A percentile compares a stretch with the other conserved stretches of the same genome.
Conservation (phyloP, 768 basidiomycete species). For the Glaciozyma martinii region DNA sequence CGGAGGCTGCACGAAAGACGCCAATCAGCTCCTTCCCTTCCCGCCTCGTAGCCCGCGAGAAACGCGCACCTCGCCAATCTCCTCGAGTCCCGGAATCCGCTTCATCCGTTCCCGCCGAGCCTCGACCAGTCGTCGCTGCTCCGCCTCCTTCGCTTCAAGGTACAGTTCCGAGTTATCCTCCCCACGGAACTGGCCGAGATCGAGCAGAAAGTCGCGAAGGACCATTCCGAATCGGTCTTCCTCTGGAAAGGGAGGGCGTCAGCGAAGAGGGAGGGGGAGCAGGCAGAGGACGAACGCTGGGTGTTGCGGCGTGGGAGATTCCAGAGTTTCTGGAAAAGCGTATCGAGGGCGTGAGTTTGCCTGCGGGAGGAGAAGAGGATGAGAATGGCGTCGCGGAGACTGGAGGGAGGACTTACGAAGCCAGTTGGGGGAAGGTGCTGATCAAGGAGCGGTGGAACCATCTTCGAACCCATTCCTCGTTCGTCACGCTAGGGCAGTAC, state of each 20-base stretch:
- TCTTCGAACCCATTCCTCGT: neutral
- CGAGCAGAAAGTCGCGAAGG: neutral
- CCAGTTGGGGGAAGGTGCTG: neutral
- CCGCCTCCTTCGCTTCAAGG: neutral
- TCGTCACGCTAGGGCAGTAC: neutral
- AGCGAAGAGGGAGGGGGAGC: neutral
- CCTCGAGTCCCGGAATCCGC: too few species aligned
- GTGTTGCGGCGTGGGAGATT: neutral
- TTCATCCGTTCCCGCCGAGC: neutral
- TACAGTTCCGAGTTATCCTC: neutral
- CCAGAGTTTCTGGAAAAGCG: neutral
- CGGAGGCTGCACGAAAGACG: too few species aligned
- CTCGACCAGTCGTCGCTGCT: neutral
- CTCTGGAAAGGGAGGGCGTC: neutral
- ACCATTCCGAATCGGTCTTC: neutral
- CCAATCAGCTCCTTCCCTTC: too few species aligned
- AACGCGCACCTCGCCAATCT: too few species aligned
- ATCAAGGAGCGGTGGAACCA: neutral
- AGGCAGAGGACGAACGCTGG: neutral
- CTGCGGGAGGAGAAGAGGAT: neutral
- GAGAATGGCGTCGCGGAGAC: too few species aligned
- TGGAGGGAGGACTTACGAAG: too few species aligned
- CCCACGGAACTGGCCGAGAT: neutral
- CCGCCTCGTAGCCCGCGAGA: too few species aligned
- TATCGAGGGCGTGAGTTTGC: neutral